These are phyloP conservation scores for Phytopythium vexans DNA, from an alignment of 352 stramenopile species.

Conservation along the genomic window DNA sequence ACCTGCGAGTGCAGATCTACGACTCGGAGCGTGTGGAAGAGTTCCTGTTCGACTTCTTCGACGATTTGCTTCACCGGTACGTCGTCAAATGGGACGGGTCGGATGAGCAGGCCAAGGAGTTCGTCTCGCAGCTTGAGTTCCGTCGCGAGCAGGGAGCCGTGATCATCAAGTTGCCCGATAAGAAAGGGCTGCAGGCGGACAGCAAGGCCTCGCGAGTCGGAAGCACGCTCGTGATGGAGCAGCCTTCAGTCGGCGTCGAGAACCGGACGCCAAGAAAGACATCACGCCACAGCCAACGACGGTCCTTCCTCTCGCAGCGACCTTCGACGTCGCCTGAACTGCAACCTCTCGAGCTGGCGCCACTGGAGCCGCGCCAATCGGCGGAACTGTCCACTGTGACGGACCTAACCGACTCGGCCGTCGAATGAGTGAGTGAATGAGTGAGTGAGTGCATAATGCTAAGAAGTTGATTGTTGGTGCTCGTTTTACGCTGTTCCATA, in stretches of 20 bases:
- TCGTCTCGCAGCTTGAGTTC: conserved; percentile 57
- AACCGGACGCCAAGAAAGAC: background rate
- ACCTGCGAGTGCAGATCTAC: conserved; percentile 68
- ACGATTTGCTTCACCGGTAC: conserved; percentile 60
- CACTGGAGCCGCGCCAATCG: background rate
- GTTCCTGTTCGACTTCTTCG: conserved; percentile 73
- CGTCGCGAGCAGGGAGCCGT: conserved; percentile 55
- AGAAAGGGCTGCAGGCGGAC: conserved; percentile 12
- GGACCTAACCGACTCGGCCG: background rate
- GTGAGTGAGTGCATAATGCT: background rate
- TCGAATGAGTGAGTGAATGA: background rate
- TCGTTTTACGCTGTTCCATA: no score
- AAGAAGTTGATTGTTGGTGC: background rate
- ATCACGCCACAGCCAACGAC: no score
- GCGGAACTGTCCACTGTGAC: background rate
- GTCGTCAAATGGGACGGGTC: conserved; percentile 31
- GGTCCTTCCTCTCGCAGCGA: background rate
- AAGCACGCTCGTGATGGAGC: conserved; percentile 1
- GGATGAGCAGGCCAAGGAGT: conserved; percentile 35
- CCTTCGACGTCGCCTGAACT: background rate
- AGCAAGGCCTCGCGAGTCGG: background rate
- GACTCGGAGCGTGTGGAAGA: conserved; percentile 67
- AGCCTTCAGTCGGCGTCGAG: background rate
- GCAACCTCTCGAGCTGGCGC: no score
- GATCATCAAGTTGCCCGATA: conserved; percentile 69